These are phyloP conservation scores for Magnolia kwangsiensis DNA, from an alignment of 164 flowering plant genomes.

Conservation along the genomic window DNA sequence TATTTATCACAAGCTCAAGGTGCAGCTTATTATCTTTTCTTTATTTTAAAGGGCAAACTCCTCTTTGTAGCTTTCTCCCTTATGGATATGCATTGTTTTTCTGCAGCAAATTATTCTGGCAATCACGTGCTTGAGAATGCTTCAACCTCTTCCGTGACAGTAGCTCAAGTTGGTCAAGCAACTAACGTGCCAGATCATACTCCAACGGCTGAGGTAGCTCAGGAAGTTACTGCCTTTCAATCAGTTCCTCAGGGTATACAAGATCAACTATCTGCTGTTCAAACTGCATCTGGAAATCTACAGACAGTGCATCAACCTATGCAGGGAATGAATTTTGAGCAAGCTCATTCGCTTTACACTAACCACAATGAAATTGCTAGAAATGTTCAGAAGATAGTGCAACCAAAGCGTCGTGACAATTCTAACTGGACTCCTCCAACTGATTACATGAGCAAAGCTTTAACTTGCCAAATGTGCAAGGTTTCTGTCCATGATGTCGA, in stretches of 20 bases:
- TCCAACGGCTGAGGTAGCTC: slow-evolving; percentile 37
- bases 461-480: slow-evolving; percentile 78
- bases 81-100: slow-evolving; percentile 7
- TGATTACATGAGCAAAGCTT: slow-evolving; percentile 80
- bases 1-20: slow-evolving; percentile 6
- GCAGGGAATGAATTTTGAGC: slow-evolving; percentile 38
- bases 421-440: slow-evolving; percentile 85
- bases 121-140: slow-evolving; percentile 34
- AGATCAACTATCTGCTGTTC: slow-evolving; percentile 43
- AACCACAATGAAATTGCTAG: slow-evolving; percentile 68
- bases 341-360: slow-evolving; percentile 29
- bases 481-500: slow-evolving; percentile 56
- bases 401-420: slow-evolving; percentile 49
- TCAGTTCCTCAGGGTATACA: slow-evolving; percentile 34
- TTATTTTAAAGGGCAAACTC: neutral
- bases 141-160: slow-evolving; percentile 35
- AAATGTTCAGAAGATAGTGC: slow-evolving; percentile 67
- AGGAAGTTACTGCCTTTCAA: slow-evolving; percentile 28
- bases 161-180: slow-evolving; percentile 37
- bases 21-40: neutral
- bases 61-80: slow-evolving; percentile 12
- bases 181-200: slow-evolving; percentile 36
- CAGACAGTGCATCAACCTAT: slow-evolving; percentile 39
- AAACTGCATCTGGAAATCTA: slow-evolving; percentile 34
- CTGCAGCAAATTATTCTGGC: slow-evolving; percentile 45